Base-by-base conservation (phyloP, 805 yeast species). In the Ascoidea rubescens region DNA sequence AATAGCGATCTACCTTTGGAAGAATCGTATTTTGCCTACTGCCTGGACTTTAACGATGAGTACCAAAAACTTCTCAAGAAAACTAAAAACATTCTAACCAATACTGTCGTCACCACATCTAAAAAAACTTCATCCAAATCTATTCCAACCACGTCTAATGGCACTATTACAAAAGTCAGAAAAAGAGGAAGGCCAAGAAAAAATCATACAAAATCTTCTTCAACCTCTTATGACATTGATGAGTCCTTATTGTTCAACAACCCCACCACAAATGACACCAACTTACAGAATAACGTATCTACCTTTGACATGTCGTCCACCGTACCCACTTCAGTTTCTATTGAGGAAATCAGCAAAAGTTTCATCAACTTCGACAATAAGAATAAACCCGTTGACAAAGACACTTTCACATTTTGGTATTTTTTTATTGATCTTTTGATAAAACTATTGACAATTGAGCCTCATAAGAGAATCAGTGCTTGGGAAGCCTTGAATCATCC, bases 391-490 rank as follows among this genome's bases (percentile, higher is more conserved):
- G 55, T 67, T 59, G 71, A 81, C 67, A 64, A 71, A 64, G 84
- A 84, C 47, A 78, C 80, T 52, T 84, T 84, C 63, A 73, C 78
- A 48, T 88, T 88, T 65, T 90, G 97, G 96, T 84, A 78, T 71
- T 77, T 76, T 66, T 89, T 89, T 64, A 68, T 74, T 50, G 95
- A 87, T 64, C 70, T 87, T 58, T 69, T 86, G 56, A 76, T 74
- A 54, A 75, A 74, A 58, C 72, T 87, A 60, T 77, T 87, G 55
- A 80, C 75, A 32, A 82, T 82, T 59, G 87, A 87, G 61, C 95
- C 96, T 1, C 63, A 72, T 2, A 73, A 80, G 60, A 71, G 96
- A 57, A 79, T 85, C 51, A 78, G 87, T 1, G 95, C 91, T 4
- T 76, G 74, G 54, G 83, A 84, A 56, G 93, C 95, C 0, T 71